Evolutionary conservation across 1,284 basidiomycete species (phyloP).

Genomic region (Tremellales sp.): DNA sequence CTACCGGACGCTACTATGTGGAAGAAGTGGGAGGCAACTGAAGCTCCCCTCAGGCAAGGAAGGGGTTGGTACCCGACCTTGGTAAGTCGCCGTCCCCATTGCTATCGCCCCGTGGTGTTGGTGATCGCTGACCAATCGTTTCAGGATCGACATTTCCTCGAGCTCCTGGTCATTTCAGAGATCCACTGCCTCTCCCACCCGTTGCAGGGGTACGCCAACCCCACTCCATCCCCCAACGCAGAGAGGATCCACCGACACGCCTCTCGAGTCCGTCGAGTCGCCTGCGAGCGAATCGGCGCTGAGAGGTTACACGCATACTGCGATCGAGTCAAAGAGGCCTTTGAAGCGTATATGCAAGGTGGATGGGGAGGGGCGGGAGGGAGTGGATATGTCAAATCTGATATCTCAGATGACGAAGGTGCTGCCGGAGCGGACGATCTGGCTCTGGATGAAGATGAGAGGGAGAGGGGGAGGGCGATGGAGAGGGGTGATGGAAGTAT

Average conservation of each 20-base stretch:
- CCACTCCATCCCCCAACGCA: slow-evolving; percentile 8
- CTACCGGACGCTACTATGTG: slow-evolving; percentile 40
- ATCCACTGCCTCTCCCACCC: slow-evolving; percentile 39
- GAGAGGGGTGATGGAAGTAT: slow-evolving; percentile 6
- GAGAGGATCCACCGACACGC: slow-evolving; percentile 38
- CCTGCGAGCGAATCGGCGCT: slow-evolving; percentile 39
- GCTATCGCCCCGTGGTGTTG: background rate
- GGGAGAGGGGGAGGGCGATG: slow-evolving; percentile 7
- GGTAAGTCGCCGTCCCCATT: slow-evolving; percentile 12
- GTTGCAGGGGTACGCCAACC: slow-evolving; percentile 10
- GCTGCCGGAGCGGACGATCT: slow-evolving; percentile 4
- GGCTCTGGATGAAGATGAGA: slow-evolving; percentile 6
- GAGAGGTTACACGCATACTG: slow-evolving; percentile 45
- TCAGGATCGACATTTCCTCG: slow-evolving; percentile 43
- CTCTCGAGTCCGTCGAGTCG: slow-evolving; percentile 38
- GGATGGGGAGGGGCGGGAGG: slow-evolving; percentile 11
- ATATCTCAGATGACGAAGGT: background rate
- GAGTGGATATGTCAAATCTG: background rate
- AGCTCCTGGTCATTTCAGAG: slow-evolving; percentile 43
- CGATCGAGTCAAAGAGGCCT: slow-evolving; percentile 43
- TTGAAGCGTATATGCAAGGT: slow-evolving; percentile 38
- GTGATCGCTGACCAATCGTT: background rate
- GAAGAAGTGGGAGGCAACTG: slow-evolving; percentile 40
- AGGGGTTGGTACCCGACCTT: slow-evolving; percentile 42
- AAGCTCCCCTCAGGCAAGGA: slow-evolving; percentile 39